Evolutionary conservation across 805 yeast species (phyloP), one percentile per base, ranked within the genome.

Genomic region (Kluyveromyces aestuarii): DNA sequence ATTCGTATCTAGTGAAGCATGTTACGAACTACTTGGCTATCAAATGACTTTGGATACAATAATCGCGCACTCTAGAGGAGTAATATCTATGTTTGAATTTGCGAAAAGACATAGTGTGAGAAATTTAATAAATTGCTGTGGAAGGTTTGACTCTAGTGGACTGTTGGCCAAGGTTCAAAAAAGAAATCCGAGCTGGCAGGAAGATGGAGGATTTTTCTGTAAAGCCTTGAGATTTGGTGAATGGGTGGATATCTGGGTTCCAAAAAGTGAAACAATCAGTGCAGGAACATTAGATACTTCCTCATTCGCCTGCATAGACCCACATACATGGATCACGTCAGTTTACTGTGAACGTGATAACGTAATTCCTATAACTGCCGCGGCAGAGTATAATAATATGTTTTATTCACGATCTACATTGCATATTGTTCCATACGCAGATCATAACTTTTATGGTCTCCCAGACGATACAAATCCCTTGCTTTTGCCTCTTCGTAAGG

Each of bases 21-120:
- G 52, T 16, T 50, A 50, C 43, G 46, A 51, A 13, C 55, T 57
- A 30, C 57, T 73, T 44, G 74, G 72, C 2, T 64, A 67, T 8
- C 63, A 67, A 43, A 70, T 80, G 47, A 63, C 74, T 3, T 64
- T 85, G 18, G 75, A 77, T 47, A 70, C 85, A 1, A 69, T 89
- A 5, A 75, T 86, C 30, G 84, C 80, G 2, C 97, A 90, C 63
- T 87, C 96, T 0, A 72, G 96, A 50, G 96, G 96, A 9, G 73
- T 79, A 4, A 75, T 84, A 27, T 82, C 90, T 6, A 79, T 82
- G 81, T 81, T 87, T 57, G 68, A 76, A 48, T 90, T 90, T 85
- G 82, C 83, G 2, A 66, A 60, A 3, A 57, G 63, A 9, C 53
- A 69, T 3, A 57, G 70, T n/a, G 78, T 85, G 2, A 89, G 90